Conservation (phyloP, 2,329 filamentous ascomycete genomes). For the Colletotrichum tropicicola region DNA sequence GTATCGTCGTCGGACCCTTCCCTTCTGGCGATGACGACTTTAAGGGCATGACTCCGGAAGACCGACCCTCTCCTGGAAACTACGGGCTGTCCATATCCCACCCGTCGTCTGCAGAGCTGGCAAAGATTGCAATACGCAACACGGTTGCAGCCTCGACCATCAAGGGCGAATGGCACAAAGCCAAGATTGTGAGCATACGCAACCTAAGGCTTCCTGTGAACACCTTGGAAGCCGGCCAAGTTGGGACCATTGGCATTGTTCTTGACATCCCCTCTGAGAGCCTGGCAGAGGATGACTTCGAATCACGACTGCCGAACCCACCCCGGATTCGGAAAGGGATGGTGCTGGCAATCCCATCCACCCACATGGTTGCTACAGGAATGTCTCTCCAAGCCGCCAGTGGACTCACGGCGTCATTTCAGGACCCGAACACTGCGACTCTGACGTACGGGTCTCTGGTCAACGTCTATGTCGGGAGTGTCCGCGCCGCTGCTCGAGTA, state of each 20-base stretch:
- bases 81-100: slow-evolving; percentile 62
- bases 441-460: slow-evolving; percentile 75
- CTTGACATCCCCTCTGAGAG: slow-evolving; percentile 55
- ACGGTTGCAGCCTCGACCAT: slow-evolving; percentile 59
- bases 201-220: slow-evolving; percentile 87
- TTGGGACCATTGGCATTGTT: slow-evolving; percentile 86
- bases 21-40: slow-evolving; percentile 62
- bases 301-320: slow-evolving; percentile 39
- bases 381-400: slow-evolving; percentile 71
- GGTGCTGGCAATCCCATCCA: slow-evolving; percentile 74
- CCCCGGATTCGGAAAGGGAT: slow-evolving; percentile 79
- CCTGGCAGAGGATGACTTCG: slow-evolving; percentile 38
- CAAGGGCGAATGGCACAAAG: slow-evolving; percentile 80
- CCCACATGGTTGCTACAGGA: slow-evolving; percentile 64
- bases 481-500: slow-evolving; percentile 83
- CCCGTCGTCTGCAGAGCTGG: slow-evolving; percentile 61
- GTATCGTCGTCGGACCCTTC: slow-evolving; percentile 83
- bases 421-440: slow-evolving; percentile 67
- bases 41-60: slow-evolving; percentile 50
- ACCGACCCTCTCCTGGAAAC: slow-evolving; percentile 55
- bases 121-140: slow-evolving; percentile 61
- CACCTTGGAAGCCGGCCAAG: slow-evolving; percentile 80
- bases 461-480: slow-evolving; percentile 87
- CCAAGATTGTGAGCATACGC: slow-evolving; percentile 84
- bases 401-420: slow-evolving; percentile 77